Evolutionary conservation across 306 rosid genomes (phyloP), one percentile per base, ranked within the genome.

Genomic region (Castanea crenata): DNA sequence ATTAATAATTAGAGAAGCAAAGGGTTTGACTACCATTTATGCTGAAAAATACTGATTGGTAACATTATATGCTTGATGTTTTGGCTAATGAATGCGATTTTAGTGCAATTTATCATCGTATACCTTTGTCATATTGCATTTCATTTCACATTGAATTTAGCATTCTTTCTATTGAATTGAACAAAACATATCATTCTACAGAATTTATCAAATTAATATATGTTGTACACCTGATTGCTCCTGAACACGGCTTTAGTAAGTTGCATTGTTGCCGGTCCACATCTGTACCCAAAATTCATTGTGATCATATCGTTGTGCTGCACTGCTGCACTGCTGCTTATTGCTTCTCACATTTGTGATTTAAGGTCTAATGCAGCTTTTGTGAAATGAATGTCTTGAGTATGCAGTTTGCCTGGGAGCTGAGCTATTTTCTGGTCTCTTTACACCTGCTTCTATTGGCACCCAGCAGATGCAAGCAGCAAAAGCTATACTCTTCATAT

Each of bases 1-100:
- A 73, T 76, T 75, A 55, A 54, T 23, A 76, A 54, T n/a, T 5
- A 49, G 27, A 59, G 71, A n/a, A 65, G 71, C 69, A 41, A 63
- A 35, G 23, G 3, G 29, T 54, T 67, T 29, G 11, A 31, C 49
- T 69, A 20, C 63, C 25, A 65, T 15, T 49, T 63, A 38, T 73
- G 71, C 41, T 44, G 41, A 29, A n/a, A 65, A 72, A 21, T 38
- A 76, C 77, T 49, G 54, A 23, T 54, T 74, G 14, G 32, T 63
- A 31, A 32, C 51, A 6, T 65, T 19, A 6, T 62, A 34, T 6
- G 0, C 8, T 73, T 7, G 10, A 73, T 73, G 73, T 69, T 79
- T 74, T 73, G 32, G 67, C 19, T 38, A 67, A 74, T 68, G 72
- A 46, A 35, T 5, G 49, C 0, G 5, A 20, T 31, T 65, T 65